Evolutionary conservation across 208 protist genomes (phyloP).

Genomic region (Trypanosoma boissoni): DNA sequence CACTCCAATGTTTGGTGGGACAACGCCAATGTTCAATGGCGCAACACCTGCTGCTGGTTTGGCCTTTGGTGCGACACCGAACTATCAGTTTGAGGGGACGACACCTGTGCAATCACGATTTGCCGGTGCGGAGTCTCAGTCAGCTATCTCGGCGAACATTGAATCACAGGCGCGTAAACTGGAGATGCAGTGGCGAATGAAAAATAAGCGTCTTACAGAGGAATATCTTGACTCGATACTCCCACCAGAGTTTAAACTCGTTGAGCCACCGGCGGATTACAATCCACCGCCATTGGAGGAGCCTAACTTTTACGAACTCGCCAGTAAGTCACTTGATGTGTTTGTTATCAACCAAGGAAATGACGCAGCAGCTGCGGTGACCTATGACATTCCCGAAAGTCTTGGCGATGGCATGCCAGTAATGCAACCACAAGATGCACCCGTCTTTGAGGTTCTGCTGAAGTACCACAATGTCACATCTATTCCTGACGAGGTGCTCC

Average conservation of each 20-base stretch:
- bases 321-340: constrained; percentile 59
- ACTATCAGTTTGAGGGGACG: constrained; percentile 82
- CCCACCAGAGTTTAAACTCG: constrained; percentile 63
- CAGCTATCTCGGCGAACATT: constrained; percentile 66
- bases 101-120: constrained; percentile 86
- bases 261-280: constrained; percentile 76
- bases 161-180: constrained; percentile 71
- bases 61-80: constrained; percentile 72
- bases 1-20: constrained; percentile 31
- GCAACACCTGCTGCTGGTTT: constrained; percentile 35
- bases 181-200: constrained; percentile 78
- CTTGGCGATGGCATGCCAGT: constrained; percentile 91
- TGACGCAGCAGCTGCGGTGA: constrained; percentile 30
- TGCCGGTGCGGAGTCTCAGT: constrained; percentile 46
- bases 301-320: constrained; percentile 90
- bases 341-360: constrained; percentile 38
- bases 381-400: constrained; percentile 85
- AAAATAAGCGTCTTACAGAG: constrained; percentile 82
- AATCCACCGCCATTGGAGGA: constrained; percentile 70
- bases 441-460: constrained; percentile 96
- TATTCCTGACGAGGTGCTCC: constrained; percentile 89
- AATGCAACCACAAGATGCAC: constrained; percentile 96
- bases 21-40: constrained; percentile 32
- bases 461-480: constrained; percentile 82
- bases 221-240: constrained; percentile 76